Conservation (phyloP, 768 basidiomycete species). For the Lactifluus rugatus region DNA sequence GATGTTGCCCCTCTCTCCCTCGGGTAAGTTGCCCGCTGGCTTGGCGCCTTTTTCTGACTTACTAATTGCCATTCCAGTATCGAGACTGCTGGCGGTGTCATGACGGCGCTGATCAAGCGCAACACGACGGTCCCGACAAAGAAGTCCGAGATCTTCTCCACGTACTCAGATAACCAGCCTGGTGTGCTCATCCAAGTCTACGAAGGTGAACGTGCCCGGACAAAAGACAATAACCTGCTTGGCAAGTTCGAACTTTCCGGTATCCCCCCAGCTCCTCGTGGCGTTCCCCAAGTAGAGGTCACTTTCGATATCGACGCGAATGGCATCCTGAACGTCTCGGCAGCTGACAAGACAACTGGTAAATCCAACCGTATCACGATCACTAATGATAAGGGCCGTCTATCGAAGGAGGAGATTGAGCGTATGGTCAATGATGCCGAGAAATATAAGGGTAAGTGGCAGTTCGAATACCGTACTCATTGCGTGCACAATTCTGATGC, state of each 20-base stretch:
- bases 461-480: neutral
- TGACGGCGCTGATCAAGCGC: conserved; percentile 97
- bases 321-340: conserved; percentile 93
- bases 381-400: conserved; percentile 93
- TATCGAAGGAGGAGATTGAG: conserved; percentile 97
- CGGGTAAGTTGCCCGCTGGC: conserved; percentile 25
- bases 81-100: conserved; percentile 98
- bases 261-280: conserved; percentile 93
- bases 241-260: conserved; percentile 98
- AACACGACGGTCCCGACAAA: conserved; percentile 99
- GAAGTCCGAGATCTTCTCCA: conserved; percentile 98
- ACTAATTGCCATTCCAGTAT: conserved; percentile 41
- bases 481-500: conserved; percentile 10
- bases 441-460: conserved; percentile 69
- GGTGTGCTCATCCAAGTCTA: conserved; percentile 97
- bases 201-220: conserved; percentile 97
- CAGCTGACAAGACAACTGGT: conserved; percentile 92
- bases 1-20: conserved; percentile 86
- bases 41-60: conserved; percentile 24
- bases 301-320: conserved; percentile 98
- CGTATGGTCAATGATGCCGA: conserved; percentile 95
- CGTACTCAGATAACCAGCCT: conserved; percentile 97
- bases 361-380: conserved; percentile 93
- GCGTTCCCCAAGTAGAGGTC: conserved; percentile 96
- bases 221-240: conserved; percentile 97